A percentile compares a stretch with the other conserved stretches of the same genome.
phyloP scores from a whole-genome alignment of 169 alveolate genomes.

The Cryptosporidium sp. region DNA sequence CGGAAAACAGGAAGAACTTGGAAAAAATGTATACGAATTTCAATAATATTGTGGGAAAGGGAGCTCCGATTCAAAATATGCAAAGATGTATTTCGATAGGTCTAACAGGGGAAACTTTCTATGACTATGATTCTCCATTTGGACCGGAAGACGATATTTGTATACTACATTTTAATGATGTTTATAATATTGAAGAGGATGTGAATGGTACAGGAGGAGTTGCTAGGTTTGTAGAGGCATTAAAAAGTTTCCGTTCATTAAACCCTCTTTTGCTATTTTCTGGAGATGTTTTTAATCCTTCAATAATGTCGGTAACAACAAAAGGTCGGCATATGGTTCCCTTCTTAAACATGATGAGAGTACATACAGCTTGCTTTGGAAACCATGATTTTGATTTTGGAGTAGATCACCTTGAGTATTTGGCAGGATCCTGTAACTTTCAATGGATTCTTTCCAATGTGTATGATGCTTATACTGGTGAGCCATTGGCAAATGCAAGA shows the following conservation, averaged over 20 bases:
- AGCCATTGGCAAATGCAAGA: slow-evolving; percentile 84
- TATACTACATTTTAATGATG: slow-evolving; percentile 92
- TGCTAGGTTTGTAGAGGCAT: slow-evolving; percentile 88
- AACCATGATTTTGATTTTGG: slow-evolving; percentile 94
- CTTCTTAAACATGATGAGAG: slow-evolving; percentile 81
- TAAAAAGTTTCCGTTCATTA: slow-evolving; percentile 79
- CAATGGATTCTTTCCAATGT: slow-evolving; percentile 89
- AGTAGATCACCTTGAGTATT: slow-evolving; percentile 84
- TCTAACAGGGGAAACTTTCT: slow-evolving; percentile 73
- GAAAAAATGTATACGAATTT: slow-evolving; percentile 9
- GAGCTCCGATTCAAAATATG: slow-evolving; percentile 39
- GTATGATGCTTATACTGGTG: slow-evolving; percentile 80
- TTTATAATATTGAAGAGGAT: slow-evolving; percentile 89
- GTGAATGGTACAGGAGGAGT: slow-evolving; percentile 88
- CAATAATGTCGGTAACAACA: slow-evolving; percentile 86
- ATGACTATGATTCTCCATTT: slow-evolving; percentile 82
- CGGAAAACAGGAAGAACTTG: neutral
- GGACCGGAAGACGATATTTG: slow-evolving; percentile 83
- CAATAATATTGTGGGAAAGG: slow-evolving; percentile 40
- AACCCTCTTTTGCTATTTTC: slow-evolving; percentile 83
- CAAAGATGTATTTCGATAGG: slow-evolving; percentile 53
- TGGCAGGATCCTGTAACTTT: slow-evolving; percentile 80
- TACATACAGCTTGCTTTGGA: slow-evolving; percentile 92
- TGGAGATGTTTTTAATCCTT: slow-evolving; percentile 93
- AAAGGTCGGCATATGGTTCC: slow-evolving; percentile 90